Conservation (phyloP, 371 early-diverging fungal species). For the Nematocida sp. region DNA sequence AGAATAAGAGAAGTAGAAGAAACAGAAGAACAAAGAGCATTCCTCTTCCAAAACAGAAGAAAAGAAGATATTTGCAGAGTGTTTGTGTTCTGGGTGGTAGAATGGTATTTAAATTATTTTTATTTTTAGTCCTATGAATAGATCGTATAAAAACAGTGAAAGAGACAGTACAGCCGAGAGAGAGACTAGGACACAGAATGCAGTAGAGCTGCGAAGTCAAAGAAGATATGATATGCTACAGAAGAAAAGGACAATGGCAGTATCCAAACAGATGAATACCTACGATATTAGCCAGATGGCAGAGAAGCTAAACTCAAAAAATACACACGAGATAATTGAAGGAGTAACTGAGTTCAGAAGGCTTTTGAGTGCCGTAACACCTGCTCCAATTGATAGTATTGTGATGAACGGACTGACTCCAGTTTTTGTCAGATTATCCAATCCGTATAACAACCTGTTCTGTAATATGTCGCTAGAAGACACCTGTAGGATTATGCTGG, state of each 20-base stretch:
- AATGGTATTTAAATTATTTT: constrained; percentile 23
- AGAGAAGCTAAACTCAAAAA: constrained; percentile 45
- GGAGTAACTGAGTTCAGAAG: constrained; percentile 86
- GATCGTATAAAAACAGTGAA: constrained; percentile 42
- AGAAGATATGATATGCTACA: constrained; percentile 62
- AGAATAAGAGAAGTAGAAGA: no score
- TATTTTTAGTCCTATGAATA: constrained; percentile 17
- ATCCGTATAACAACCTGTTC: constrained; percentile 68
- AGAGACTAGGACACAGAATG: constrained; percentile 25
- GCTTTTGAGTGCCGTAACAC: constrained; percentile 85
- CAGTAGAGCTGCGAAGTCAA: constrained; percentile 60
- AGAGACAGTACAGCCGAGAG: constrained; percentile 18
- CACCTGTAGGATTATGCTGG: constrained; percentile 70
- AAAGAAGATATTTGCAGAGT: no score
- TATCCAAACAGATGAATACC: not conserved
- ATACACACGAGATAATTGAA: constrained; percentile 64
- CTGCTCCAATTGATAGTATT: constrained; percentile 93
- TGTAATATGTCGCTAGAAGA: constrained; percentile 23
- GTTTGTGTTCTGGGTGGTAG: not conserved
- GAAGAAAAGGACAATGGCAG: constrained; percentile 55
- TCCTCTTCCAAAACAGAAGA: no score
- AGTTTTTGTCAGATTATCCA: constrained; percentile 82
- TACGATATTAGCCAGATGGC: constrained; percentile 49
- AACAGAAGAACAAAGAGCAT: no score
- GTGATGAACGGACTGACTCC: constrained; percentile 85